A percentile compares a stretch with the other conserved stretches of the same genome.
Conservation (phyloP, 169 alveolate species). For the Plasmodium reichenowi region DNA sequence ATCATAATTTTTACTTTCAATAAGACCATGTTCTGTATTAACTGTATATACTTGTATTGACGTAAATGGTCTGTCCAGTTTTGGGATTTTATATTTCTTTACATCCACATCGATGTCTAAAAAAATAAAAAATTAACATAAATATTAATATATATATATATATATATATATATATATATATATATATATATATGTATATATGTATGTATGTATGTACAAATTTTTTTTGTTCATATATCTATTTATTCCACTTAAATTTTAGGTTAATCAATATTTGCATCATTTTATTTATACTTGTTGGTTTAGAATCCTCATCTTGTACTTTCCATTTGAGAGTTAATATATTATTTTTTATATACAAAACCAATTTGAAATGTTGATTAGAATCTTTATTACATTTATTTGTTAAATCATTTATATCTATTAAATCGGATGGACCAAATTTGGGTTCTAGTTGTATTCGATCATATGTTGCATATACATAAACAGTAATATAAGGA, state of each 20-base stretch:
- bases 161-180: no score
- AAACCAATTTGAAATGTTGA: neutral
- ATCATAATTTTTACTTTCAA: constrained; percentile 47
- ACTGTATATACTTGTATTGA: constrained; percentile 57
- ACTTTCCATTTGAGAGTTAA: constrained; percentile 17
- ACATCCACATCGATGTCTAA: constrained; percentile 4
- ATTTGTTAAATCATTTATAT: neutral
- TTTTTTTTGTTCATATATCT: no score
- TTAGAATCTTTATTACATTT: neutral
- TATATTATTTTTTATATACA: neutral
- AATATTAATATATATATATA: no score
- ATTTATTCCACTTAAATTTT: no score
- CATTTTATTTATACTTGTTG: neutral
- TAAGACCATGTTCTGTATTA: neutral
- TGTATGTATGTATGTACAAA: no score
- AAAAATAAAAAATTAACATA: neutral
- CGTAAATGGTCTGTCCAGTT: constrained; percentile 38
- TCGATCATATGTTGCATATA: neutral
- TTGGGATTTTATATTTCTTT: constrained; percentile 20
- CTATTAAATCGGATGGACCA: neutral
- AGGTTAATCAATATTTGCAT: no score
- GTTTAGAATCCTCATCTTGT: neutral
- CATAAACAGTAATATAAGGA: constrained; percentile 24
- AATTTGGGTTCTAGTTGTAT: constrained; percentile 1
- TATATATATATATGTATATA: no score